Percentiles rank a stretch among this genome's conserved stretches.
Evolutionary conservation across 2,329 filamentous ascomycete species (phyloP).

Genomic region (Clarireedia monteithiana): DNA sequence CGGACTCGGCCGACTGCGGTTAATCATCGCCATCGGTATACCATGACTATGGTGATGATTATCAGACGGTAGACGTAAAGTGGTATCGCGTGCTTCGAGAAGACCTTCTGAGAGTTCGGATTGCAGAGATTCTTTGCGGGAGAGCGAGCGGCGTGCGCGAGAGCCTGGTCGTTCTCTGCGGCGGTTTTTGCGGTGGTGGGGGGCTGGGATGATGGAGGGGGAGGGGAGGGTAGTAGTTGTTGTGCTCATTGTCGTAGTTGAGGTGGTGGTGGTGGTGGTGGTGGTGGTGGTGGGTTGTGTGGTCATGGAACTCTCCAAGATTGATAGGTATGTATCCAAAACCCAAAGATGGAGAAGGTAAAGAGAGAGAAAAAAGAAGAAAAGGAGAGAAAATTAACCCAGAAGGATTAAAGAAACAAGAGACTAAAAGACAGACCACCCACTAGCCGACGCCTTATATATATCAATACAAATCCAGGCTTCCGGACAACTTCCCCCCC

Average conservation of each 20-base stretch:
- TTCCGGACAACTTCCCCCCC: too few species aligned
- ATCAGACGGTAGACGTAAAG: constrained; percentile 22
- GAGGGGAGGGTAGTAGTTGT: not conserved
- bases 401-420: too few species aligned
- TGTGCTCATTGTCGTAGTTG: not conserved
- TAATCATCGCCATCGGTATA: not conserved
- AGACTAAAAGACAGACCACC: too few species aligned
- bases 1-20: constrained; percentile 22
- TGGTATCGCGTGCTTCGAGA: constrained; percentile 21
- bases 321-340: too few species aligned
- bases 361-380: too few species aligned
- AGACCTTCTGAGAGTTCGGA: constrained; percentile 22
- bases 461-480: too few species aligned
- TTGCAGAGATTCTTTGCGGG: constrained; percentile 20
- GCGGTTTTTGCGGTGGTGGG: constrained; percentile 25
- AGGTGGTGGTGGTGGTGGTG: not conserved
- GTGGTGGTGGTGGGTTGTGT: not conserved
- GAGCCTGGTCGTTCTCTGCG: constrained; percentile 28
- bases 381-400: too few species aligned
- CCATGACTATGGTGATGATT: not conserved
- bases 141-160: constrained; percentile 23
- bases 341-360: too few species aligned
- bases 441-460: too few species aligned
- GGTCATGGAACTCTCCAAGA: too few species aligned
- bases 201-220: not conserved